Evolutionary conservation across 169 alveolate genomes (phyloP).

Genomic region (Cryptosporidium muris): DNA sequence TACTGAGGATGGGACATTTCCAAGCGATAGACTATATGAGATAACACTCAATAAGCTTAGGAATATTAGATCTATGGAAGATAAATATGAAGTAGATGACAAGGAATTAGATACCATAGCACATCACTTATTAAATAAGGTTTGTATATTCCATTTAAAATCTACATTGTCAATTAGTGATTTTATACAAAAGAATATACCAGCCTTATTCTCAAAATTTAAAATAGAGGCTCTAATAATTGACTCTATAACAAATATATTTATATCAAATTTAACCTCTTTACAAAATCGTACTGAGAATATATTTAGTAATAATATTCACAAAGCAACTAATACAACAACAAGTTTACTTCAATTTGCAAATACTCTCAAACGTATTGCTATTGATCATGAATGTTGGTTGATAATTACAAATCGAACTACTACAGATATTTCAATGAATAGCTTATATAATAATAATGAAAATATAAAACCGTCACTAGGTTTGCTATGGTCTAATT

Average conservation of each 20-base stretch:
- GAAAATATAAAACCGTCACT: constrained; percentile 32
- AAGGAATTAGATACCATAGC: not conserved
- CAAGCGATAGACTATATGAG: constrained; percentile 21
- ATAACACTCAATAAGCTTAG: constrained; percentile 2
- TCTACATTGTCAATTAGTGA: not conserved
- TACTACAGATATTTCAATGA: constrained; percentile 26
- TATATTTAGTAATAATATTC: constrained; percentile 12
- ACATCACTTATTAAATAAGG: constrained; percentile 1
- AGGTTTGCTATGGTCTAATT: constrained; percentile 62
- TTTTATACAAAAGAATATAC: constrained; percentile 33
- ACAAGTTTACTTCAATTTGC: constrained; percentile 47
- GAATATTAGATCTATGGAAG: not conserved
- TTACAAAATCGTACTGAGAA: no score
- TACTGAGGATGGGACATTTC: constrained; percentile 57
- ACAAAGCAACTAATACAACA: not conserved
- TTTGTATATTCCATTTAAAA: constrained; percentile 12
- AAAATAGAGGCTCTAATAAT: constrained; percentile 43
- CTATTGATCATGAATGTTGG: constrained; percentile 55
- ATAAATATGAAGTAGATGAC: not conserved
- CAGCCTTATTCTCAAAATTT: constrained; percentile 20
- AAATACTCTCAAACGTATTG: constrained; percentile 28
- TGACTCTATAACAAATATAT: constrained; percentile 53
- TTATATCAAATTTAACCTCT: constrained; percentile 31
- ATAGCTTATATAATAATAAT: not conserved
- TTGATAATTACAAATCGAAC: constrained; percentile 51